Base-by-base conservation (phyloP, 352 stramenopile species). In the Globisporangium apiculatum region DNA sequence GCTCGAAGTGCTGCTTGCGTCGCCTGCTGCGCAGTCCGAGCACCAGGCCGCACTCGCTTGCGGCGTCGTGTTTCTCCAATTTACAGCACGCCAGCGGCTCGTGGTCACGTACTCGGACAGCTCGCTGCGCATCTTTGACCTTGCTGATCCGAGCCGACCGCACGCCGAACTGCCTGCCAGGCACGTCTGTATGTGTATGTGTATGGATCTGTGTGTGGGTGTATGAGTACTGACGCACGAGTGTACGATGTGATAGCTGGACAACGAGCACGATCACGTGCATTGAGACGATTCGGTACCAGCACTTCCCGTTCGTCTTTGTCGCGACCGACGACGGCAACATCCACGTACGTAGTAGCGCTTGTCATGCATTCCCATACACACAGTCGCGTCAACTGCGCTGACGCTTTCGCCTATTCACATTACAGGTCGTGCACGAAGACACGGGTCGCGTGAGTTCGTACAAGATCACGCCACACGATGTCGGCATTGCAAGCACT, bases 291-390 rank as follows among this genome's bases (percentile, higher is more conserved):
- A 74, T 86, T 40, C 45, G 47, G 47, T 86, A 86, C 58, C 58
- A 61, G 12, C 70, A 75, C 17, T 84, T 77, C 42, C 74, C 76
- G 40, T 93, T 80, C 58, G 79, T 89, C 53, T 91, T 88, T 43
- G 72, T 89, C 11, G 80, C 83, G 11, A 77, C 83, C 14, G 79
- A 91, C 58, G 77, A 93, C 36, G 77, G 79, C 17, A 66, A 78
- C 8, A 57, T 91, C 41, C 71, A 81, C 17, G 75, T 86, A 70
- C 37, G 64, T 40, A 42, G 6, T 31, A 1, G 50, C 17, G 24
- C 24, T 31, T 31, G 24, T 31, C 24, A 31, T 31, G 24, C 24
- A 31, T 31, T 31, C 24, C 24, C 24, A 31, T 3, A 31, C 24
- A 31, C 24, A 31, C 24, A 31, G 24, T 31, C 24, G 24, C 24